phyloP scores from a whole-genome alignment of 2,329 filamentous ascomycete genomes.

The Stagonosporopsis vannaccii region DNA sequence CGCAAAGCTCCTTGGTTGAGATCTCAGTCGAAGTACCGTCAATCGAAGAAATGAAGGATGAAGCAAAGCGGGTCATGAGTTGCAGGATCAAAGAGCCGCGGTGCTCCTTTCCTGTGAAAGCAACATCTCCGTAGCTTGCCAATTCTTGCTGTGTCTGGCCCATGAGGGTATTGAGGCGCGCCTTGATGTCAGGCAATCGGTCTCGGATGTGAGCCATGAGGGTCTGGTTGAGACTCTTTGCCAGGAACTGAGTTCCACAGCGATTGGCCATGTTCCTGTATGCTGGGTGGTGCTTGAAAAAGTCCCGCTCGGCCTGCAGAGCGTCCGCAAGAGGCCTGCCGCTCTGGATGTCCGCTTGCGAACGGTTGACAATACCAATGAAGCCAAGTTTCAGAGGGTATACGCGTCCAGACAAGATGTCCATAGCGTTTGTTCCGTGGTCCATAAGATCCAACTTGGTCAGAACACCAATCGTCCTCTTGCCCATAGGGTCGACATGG shows the following conservation, averaged over 20 bases:
- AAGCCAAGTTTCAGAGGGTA: slow-evolving; percentile 97
- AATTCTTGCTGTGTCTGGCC: slow-evolving; percentile 99
- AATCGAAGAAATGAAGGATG: slow-evolving; percentile 97
- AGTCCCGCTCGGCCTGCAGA: slow-evolving; percentile 86
- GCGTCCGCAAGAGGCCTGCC: slow-evolving; percentile 96
- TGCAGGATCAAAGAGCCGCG: slow-evolving; percentile 93
- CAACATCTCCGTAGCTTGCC: slow-evolving; percentile 96
- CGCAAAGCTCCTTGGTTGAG: slow-evolving; percentile 96
- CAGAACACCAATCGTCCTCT: slow-evolving; percentile 93
- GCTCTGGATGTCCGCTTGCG: slow-evolving; percentile 96
- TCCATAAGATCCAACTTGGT: slow-evolving; percentile 99
- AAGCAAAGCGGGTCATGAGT: slow-evolving; percentile 97
- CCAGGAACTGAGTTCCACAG: slow-evolving; percentile 92
- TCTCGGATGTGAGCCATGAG: slow-evolving; percentile 97
- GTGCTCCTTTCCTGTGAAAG: slow-evolving; percentile 97
- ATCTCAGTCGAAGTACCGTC: slow-evolving; percentile 99
- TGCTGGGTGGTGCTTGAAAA: slow-evolving; percentile 96
- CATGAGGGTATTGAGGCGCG: slow-evolving; percentile 96
- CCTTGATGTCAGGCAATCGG: slow-evolving; percentile 95
- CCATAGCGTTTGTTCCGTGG: slow-evolving; percentile 95
- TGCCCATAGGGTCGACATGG: slow-evolving; percentile 93
- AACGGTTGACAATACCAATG: slow-evolving; percentile 97
- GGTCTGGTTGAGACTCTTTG: slow-evolving; percentile 93
- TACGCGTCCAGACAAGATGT: slow-evolving; percentile 95
- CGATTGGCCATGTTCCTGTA: slow-evolving; percentile 94